Conservation (phyloP, 768 basidiomycete species). For the Tylopilus sp. region DNA sequence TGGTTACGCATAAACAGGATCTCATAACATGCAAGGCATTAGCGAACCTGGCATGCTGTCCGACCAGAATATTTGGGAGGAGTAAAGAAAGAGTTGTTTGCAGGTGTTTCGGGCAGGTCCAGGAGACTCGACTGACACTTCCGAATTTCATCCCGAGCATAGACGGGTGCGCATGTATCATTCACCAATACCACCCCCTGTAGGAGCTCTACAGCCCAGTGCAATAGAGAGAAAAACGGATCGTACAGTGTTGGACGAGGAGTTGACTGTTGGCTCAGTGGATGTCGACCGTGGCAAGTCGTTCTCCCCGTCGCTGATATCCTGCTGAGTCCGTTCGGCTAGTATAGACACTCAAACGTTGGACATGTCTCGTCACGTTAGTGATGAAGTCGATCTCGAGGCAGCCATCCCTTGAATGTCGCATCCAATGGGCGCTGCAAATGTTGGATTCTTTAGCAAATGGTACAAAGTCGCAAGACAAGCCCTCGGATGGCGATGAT, state of each 20-base stretch:
- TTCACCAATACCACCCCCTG: conserved; percentile 12
- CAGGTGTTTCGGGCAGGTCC: not conserved
- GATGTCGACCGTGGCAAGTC: conserved; percentile 19
- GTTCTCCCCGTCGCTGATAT: not conserved
- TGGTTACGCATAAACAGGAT: no score
- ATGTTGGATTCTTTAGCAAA: conserved; percentile 35
- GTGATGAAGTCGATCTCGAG: conserved; percentile 43
- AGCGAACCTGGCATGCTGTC: no score
- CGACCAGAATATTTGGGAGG: no score
- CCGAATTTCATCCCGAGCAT: conserved; percentile 3
- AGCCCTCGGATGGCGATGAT: conserved; percentile 25
- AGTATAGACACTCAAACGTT: conserved; percentile 15
- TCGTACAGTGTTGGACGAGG: conserved; percentile 8
- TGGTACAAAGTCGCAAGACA: conserved; percentile 12
- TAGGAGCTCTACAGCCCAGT: conserved; percentile 12
- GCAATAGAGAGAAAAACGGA: conserved; percentile 8
- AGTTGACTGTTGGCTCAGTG: conserved; percentile 6
- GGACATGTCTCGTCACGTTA: conserved; percentile 15
- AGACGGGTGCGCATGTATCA: conserved; percentile 27
- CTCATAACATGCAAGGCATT: no score
- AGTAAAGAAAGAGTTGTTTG: no score
- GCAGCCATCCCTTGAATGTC: conserved; percentile 42
- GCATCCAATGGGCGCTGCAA: conserved; percentile 45
- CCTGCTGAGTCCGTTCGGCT: not conserved
- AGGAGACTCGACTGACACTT: not conserved